Conservation (phyloP, 768 basidiomycete species). For the Gautieria morchelliformis region DNA sequence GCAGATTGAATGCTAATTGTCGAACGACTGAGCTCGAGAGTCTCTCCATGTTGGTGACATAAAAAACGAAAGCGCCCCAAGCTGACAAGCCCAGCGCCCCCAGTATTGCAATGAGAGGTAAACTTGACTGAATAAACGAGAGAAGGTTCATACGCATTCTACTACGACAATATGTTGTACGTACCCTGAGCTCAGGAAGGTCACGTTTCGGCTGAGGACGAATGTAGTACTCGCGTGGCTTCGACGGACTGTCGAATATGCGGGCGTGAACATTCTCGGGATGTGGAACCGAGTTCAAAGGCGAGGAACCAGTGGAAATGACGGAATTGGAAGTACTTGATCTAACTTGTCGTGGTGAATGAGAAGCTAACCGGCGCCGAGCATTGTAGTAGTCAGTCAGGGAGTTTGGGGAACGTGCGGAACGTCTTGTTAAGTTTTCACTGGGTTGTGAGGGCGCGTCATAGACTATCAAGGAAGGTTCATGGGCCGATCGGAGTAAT, state of each 20-base stretch:
- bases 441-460: conserved; percentile 8
- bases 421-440: conserved; percentile 4
- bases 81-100: conserved; percentile 43
- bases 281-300: conserved; percentile 1
- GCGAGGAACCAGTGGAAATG: not conserved
- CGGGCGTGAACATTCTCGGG: conserved; percentile 14
- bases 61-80: conserved; percentile 62
- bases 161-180: not conserved
- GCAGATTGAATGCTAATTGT: conserved; percentile 52
- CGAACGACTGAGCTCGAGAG: conserved; percentile 66
- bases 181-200: conserved; percentile 34
- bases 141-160: not conserved
- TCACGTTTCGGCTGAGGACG: conserved; percentile 28
- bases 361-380: not conserved
- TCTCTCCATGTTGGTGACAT: conserved; percentile 69
- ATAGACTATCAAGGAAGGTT: conserved; percentile 1
- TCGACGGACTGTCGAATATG: conserved; percentile 35
- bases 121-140: conserved; percentile 26
- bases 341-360: not conserved
- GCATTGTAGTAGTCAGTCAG: conserved; percentile 1
- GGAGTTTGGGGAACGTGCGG: conserved; percentile 5
- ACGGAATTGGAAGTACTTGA: not conserved
- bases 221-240: conserved; percentile 34
- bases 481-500: not conserved
- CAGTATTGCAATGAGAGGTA: conserved; percentile 48